Evolutionary conservation across 805 yeast species (phyloP), one percentile per base, ranked within the genome.

Genomic region (Candida nonsorbophila): DNA sequence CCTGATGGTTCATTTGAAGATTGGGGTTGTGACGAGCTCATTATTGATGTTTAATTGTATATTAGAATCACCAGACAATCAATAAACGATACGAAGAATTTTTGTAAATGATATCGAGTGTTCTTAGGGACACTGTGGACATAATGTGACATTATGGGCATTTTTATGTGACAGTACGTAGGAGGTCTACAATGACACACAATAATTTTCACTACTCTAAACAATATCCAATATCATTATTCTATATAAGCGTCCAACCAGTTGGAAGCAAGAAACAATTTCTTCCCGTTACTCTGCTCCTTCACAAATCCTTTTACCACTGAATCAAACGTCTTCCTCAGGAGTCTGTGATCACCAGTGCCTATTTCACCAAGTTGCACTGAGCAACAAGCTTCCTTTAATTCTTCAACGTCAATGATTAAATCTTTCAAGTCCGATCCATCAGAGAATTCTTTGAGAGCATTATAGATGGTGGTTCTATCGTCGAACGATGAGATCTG

Each of bases 1-100:
- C 98, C 99, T 3, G 98, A 94, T 54, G 95, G 97, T 5, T 77
- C 94, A 30, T 90, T 77, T 50, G 98, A 92, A 63, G 98, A 92
- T 55, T 92, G 98, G 98, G 95, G 96, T 30, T 92, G 95, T 50
- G 97, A 92, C 58, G 98, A 92, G 62, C 73, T 92, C 51, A 88
- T 92, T 52, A 84, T 88, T 33, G 97, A 92, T 56, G 76, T 69
- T 49, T 77, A 62, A 22, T 18, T 14, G 18, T 21, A 7, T 12
- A 20, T 14, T 14, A 15, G n/a, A n/a, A n/a, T n/a, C n/a, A n/a
- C n/a, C n/a, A 22, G 24, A 22, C 7, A 11, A 22, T 22, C 7
- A 7, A 11, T 11, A 18, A 11, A 22, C 7, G 24, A 11, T 7
- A 22, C 8, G 24, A 22, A 11, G 12, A 22, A 22, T n/a, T n/a